A percentile compares a stretch with the other conserved stretches of the same genome.
Conservation (phyloP, 1,284 basidiomycete species). For the Cryptococcus maquisensis region DNA sequence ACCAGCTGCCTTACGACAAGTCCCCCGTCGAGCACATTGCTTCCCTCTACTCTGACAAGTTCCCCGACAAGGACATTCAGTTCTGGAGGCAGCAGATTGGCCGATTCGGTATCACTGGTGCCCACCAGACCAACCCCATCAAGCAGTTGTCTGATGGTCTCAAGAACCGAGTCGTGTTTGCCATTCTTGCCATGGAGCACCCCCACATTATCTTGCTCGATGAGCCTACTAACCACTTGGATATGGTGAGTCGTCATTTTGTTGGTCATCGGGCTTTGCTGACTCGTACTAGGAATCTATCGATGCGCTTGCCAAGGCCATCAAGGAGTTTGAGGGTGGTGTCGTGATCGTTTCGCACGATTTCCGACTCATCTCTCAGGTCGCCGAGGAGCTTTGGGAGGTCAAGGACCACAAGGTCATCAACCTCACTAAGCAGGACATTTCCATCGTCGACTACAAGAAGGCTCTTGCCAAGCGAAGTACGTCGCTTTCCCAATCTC, state of each 20-base stretch:
- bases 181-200: conserved; percentile 75
- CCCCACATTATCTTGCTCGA: conserved; percentile 82
- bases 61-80: conserved; percentile 84
- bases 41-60: conserved; percentile 70
- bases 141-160: conserved; percentile 92
- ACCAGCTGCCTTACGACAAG: conserved; percentile 93
- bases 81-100: conserved; percentile 94
- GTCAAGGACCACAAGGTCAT: conserved; percentile 90
- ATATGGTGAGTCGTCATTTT: conserved; percentile 39
- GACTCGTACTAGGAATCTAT: conserved; percentile 64
- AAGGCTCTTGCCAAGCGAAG: conserved; percentile 51
- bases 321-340: conserved; percentile 95
- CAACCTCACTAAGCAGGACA: conserved; percentile 84
- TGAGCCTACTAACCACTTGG: conserved; percentile 57
- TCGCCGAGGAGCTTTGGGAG: conserved; percentile 97
- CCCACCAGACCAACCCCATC: conserved; percentile 91
- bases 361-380: conserved; percentile 92
- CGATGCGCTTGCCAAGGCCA: conserved; percentile 87
- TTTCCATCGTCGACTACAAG: conserved; percentile 89
- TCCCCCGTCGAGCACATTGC: conserved; percentile 95
- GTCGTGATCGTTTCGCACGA: conserved; percentile 98
- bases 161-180: conserved; percentile 71
- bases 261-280: not conserved
- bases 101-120: conserved; percentile 88
- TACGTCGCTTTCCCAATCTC: conserved; percentile 16